Evolutionary conservation across 176 grass and related monocot species (phyloP).

Genomic region (Oryza brachyantha): DNA sequence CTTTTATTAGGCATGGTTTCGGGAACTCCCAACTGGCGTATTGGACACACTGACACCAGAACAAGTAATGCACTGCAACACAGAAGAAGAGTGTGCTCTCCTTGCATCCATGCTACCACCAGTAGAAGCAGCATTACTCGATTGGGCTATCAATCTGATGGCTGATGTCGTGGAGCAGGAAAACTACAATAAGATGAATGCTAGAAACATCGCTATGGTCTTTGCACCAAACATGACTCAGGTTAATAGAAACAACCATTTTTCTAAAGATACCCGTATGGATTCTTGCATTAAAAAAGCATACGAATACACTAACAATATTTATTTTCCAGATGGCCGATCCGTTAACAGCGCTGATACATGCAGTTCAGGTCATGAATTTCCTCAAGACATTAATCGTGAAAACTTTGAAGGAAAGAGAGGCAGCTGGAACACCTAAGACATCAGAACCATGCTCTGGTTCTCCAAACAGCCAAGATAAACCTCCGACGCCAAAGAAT

Average conservation of each 20-base stretch:
- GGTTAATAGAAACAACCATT: conserved; percentile 40
- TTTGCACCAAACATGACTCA: conserved; percentile 99
- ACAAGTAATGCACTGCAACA: conserved; percentile 85
- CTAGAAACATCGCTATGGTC: conserved; percentile 90
- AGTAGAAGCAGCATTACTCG: conserved; percentile 71
- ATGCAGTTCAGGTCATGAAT: conserved; percentile 97
- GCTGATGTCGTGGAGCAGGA: conserved; percentile 83
- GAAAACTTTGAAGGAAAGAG: conserved; percentile 72
- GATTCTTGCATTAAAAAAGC: background rate
- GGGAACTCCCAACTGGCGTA: conserved; percentile 79
- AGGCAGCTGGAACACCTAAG: conserved; percentile 21
- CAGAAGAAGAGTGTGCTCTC: conserved; percentile 66
- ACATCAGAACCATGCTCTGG: conserved; percentile 45
- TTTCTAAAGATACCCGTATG: background rate
- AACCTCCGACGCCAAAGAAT: conserved; percentile 31
- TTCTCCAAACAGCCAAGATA: conserved; percentile 57
- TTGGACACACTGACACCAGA: conserved; percentile 63
- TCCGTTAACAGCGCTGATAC: conserved; percentile 87
- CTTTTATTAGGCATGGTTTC: conserved; percentile 83
- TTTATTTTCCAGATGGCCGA: conserved; percentile 82
- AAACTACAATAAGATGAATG: conserved; percentile 93
- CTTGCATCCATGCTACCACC: conserved; percentile 60
- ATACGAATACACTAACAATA: conserved; percentile 11
- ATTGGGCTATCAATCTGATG: conserved; percentile 93
- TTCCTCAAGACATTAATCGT: conserved; percentile 81